A percentile compares a stretch with the other conserved stretches of the same genome.
These are phyloP conservation scores for Populus davidiana DNA, from an alignment of 345 rosid genomes.

Conservation along the genomic window DNA sequence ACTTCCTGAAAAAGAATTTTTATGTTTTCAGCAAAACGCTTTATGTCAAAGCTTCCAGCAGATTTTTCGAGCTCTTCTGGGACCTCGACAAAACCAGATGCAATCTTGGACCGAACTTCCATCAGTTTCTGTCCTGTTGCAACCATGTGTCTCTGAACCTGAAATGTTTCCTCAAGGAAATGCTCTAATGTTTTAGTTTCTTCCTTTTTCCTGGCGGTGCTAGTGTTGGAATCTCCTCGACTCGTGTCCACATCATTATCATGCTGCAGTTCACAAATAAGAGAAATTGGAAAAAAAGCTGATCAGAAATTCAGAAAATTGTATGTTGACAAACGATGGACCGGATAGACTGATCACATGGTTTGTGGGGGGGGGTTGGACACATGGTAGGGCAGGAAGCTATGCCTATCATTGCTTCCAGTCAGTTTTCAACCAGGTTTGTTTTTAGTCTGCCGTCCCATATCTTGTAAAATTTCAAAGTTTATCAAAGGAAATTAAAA, in stretches of 20 bases:
- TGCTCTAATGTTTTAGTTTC: conserved; percentile 58
- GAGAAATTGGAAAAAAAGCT: neutral
- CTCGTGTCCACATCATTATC: conserved; percentile 36
- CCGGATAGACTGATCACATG: neutral
- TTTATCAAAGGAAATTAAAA: neutral
- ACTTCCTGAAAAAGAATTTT: conserved; percentile 69
- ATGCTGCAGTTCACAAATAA: conserved; percentile 41
- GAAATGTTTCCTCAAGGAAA: conserved; percentile 82
- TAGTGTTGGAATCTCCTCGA: conserved; percentile 27
- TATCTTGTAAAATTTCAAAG: neutral
- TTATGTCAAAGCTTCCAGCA: conserved; percentile 47
- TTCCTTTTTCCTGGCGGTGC: conserved; percentile 31
- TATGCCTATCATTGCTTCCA: neutral
- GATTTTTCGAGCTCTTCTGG: conserved; percentile 46
- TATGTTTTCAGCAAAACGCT: conserved; percentile 60
- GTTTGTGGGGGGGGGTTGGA: neutral
- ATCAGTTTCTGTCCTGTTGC: conserved; percentile 77
- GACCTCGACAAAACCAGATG: conserved; percentile 46
- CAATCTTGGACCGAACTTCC: conserved; percentile 73
- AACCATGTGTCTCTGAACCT: conserved; percentile 77
- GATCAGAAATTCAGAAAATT: conserved; percentile 1
- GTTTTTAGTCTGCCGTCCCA: too few species aligned
- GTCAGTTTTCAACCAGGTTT: too few species aligned
- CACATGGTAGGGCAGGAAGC: neutral
- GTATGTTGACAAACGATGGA: neutral